Conservation (phyloP, 257 asterid species). For the Ballota nigra region DNA sequence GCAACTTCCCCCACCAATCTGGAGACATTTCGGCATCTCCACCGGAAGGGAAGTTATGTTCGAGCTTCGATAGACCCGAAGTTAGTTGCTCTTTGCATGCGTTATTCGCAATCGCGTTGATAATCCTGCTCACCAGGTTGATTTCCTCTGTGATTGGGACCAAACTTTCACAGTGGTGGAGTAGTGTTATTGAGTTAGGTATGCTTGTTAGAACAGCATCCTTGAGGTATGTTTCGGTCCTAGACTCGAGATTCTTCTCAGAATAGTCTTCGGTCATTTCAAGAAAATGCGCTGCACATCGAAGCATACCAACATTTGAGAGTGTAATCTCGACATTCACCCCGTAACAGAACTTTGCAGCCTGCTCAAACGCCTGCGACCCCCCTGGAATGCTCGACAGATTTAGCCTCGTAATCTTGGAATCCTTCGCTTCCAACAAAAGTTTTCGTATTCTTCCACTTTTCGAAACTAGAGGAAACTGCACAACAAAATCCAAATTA, state of each 20-base stretch:
- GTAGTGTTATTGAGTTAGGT: constrained; percentile 66
- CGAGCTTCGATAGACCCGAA: constrained; percentile 77
- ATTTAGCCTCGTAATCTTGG: constrained; percentile 56
- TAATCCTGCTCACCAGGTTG: constrained; percentile 51
- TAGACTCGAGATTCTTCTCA: constrained; percentile 66
- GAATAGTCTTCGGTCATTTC: constrained; percentile 88
- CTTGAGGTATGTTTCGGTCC: constrained; percentile 60
- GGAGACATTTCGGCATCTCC: constrained; percentile 53
- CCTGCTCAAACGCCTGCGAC: constrained; percentile 78
- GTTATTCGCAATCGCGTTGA: constrained; percentile 68
- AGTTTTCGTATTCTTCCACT: constrained; percentile 74
- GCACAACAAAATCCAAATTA: constrained; percentile 25
- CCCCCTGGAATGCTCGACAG: constrained; percentile 82
- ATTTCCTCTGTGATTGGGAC: constrained; percentile 66
- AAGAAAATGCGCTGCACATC: constrained; percentile 71
- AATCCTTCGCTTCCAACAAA: constrained; percentile 62
- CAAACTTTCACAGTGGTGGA: constrained; percentile 63
- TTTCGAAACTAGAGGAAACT: constrained; percentile 87
- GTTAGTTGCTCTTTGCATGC: constrained; percentile 89
- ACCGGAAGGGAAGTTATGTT: constrained; percentile 50
- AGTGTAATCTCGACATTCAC: constrained; percentile 63
- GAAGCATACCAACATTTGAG: constrained; percentile 62
- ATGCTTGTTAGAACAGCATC: constrained; percentile 56
- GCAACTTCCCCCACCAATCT: constrained; percentile 91
- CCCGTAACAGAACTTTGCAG: constrained; percentile 93